phyloP scores from a whole-genome alignment of 768 basidiomycete genomes.

The Mrakia hoshinonis region DNA sequence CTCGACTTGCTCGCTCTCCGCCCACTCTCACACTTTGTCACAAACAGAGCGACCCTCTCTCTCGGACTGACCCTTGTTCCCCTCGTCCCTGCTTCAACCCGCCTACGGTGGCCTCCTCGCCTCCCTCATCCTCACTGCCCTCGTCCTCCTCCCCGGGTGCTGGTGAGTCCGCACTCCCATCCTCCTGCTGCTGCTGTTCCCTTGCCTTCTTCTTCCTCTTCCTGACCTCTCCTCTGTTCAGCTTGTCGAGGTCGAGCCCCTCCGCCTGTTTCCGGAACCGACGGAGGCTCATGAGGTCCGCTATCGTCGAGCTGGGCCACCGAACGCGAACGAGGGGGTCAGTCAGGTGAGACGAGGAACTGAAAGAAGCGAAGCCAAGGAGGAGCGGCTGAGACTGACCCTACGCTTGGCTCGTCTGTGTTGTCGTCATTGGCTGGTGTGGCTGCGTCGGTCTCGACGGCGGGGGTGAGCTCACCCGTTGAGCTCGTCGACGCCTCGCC shows the following conservation, averaged over 20 bases:
- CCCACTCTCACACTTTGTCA: too few species aligned
- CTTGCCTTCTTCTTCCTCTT: slow-evolving; percentile 51
- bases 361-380: neutral
- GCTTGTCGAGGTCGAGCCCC: slow-evolving; percentile 76
- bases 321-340: too few species aligned
- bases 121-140: slow-evolving; percentile 19
- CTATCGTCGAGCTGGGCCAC: slow-evolving; percentile 12
- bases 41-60: too few species aligned
- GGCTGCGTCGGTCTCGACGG: slow-evolving; percentile 11
- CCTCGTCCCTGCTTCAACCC: slow-evolving; percentile 10
- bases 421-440: slow-evolving; percentile 24
- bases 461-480: slow-evolving; percentile 1
- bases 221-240: slow-evolving; percentile 67
- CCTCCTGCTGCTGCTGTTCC: slow-evolving; percentile 41
- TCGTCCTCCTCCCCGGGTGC: slow-evolving; percentile 48
- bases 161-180: slow-evolving; percentile 37
- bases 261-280: slow-evolving; percentile 37
- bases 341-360: too few species aligned
- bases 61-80: slow-evolving; percentile 13
- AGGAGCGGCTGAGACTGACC: slow-evolving; percentile 30
- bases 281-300: slow-evolving; percentile 23
- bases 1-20: too few species aligned
- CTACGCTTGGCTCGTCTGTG: slow-evolving; percentile 34
- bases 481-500: slow-evolving; percentile 17
- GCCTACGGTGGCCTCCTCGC: slow-evolving; percentile 28